These are phyloP conservation scores for Phytophthora capsici DNA, from an alignment of 352 stramenopile genomes.

Conservation along the genomic window DNA sequence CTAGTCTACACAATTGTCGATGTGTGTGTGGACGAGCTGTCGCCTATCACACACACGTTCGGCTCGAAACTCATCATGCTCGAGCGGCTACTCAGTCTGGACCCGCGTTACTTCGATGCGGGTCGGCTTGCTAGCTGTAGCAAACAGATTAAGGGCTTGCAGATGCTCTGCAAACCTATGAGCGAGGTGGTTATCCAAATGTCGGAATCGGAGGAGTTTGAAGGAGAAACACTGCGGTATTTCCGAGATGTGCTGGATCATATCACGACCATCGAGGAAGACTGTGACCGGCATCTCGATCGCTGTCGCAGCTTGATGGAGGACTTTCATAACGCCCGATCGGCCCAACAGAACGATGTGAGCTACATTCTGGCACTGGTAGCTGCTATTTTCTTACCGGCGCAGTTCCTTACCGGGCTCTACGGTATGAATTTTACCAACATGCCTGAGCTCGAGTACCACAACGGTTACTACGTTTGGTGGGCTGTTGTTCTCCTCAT, in stretches of 20 bases:
- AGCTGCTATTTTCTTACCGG: slow-evolving; percentile 80
- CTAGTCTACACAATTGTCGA: slow-evolving; percentile 85
- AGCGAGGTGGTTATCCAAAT: slow-evolving; percentile 74
- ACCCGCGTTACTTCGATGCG: slow-evolving; percentile 68
- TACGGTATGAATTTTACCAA: slow-evolving; percentile 92
- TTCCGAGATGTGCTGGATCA: slow-evolving; percentile 88
- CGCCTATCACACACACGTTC: slow-evolving; percentile 76
- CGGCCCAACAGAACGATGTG: slow-evolving; percentile 73
- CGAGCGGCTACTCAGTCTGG: slow-evolving; percentile 58
- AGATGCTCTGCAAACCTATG: slow-evolving; percentile 78
- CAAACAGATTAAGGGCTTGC: slow-evolving; percentile 81
- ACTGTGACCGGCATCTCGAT: slow-evolving; percentile 82
- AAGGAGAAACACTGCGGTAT: slow-evolving; percentile 74
- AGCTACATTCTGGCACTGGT: slow-evolving; percentile 84
- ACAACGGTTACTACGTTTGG: slow-evolving; percentile 84
- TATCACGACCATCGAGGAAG: slow-evolving; percentile 78
- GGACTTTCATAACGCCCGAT: slow-evolving; percentile 71
- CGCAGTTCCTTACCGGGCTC: slow-evolving; percentile 84
- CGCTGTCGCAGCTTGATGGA: slow-evolving; percentile 70
- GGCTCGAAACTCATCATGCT: slow-evolving; percentile 78
- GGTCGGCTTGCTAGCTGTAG: slow-evolving; percentile 52
- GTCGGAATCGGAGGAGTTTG: slow-evolving; percentile 74
- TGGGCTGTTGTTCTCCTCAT: slow-evolving; percentile 73
- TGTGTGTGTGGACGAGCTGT: slow-evolving; percentile 80
- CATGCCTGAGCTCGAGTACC: slow-evolving; percentile 84